Evolutionary conservation across 306 rosid species (phyloP).

Genomic region (Astragalus glycyphyllos): DNA sequence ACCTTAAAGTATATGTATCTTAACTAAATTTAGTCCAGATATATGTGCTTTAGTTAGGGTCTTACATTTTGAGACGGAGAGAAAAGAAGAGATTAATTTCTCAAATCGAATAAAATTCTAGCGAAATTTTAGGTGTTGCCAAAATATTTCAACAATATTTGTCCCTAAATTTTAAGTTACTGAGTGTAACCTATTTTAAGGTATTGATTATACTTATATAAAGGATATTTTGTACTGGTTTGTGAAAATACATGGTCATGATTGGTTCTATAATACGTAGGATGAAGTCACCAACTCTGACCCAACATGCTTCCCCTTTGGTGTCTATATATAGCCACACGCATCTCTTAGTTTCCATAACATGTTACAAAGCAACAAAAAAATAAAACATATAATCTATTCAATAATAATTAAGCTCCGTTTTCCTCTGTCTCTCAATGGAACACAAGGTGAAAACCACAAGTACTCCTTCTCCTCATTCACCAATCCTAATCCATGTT

Average conservation of each 20-base stretch:
- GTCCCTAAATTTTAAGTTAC: too few species aligned
- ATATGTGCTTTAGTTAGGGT: too few species aligned
- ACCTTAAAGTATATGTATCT: too few species aligned
- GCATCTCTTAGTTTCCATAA: constrained; percentile 7
- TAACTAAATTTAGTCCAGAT: too few species aligned
- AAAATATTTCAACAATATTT: not conserved
- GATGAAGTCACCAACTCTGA: constrained; percentile 42
- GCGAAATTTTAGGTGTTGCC: too few species aligned
- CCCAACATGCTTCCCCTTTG: constrained; percentile 30
- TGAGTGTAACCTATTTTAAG: too few species aligned
- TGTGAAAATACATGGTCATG: not conserved
- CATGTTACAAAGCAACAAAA: constrained; percentile 8
- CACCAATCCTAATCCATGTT: constrained; percentile 48
- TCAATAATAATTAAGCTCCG: constrained; percentile 9
- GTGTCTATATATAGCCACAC: constrained; percentile 43
- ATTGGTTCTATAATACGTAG: constrained; percentile 39
- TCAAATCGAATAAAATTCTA: too few species aligned
- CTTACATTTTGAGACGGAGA: too few species aligned
- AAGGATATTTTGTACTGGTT: not conserved
- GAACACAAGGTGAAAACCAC: constrained; percentile 50
- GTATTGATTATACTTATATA: not conserved
- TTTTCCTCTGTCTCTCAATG: constrained; percentile 53
- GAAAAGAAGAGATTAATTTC: too few species aligned
- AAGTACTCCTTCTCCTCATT: constrained; percentile 29
- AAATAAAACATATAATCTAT: not conserved